Percentiles rank a stretch among this genome's conserved stretches.
Conservation (phyloP, 2,329 filamentous ascomycete species). For the Pseudogymnoascus verrucosus region DNA sequence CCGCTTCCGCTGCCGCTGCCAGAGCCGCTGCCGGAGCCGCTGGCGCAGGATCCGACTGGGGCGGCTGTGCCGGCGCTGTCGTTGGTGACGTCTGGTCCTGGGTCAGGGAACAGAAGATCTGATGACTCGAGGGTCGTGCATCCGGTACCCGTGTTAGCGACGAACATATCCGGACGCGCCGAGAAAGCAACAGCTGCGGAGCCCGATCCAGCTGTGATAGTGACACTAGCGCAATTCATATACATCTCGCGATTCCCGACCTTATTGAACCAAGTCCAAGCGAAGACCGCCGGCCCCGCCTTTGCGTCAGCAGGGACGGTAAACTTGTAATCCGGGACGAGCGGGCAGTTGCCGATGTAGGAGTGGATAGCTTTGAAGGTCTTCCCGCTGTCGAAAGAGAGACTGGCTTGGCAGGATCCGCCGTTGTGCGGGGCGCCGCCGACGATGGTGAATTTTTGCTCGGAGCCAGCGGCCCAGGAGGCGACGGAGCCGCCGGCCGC, state of each 20-base stretch:
- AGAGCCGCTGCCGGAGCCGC: not conserved
- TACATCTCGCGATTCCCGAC: slow-evolving; percentile 60
- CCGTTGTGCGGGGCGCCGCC: slow-evolving; percentile 43
- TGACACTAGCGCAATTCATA: slow-evolving; percentile 56
- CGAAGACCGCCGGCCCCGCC: slow-evolving; percentile 21
- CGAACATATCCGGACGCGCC: slow-evolving; percentile 47
- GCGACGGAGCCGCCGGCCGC: slow-evolving; percentile 35
- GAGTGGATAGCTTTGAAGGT: slow-evolving; percentile 54
- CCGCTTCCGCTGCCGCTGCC: not conserved
- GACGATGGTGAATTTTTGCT: slow-evolving; percentile 42
- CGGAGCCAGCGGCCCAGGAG: slow-evolving; percentile 41
- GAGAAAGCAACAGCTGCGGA: slow-evolving; percentile 29
- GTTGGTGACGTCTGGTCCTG: not conserved
- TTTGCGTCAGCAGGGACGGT: slow-evolving; percentile 23
- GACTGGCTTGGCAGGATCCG: slow-evolving; percentile 51
- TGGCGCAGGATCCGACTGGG: not conserved
- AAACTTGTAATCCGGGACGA: slow-evolving; percentile 28
- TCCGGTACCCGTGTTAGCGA: slow-evolving; percentile 26
- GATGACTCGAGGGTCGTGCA: not conserved
- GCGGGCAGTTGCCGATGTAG: slow-evolving; percentile 52
- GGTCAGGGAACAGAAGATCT: not conserved
- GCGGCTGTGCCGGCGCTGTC: not conserved
- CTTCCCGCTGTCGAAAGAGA: slow-evolving; percentile 50
- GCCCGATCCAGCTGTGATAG: slow-evolving; percentile 31
- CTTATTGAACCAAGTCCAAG: slow-evolving; percentile 49